A percentile compares a stretch with the other conserved stretches of the same genome.
Evolutionary conservation across 495 filamentous ascomycete species (phyloP).

Genomic region (Podospora sp.): DNA sequence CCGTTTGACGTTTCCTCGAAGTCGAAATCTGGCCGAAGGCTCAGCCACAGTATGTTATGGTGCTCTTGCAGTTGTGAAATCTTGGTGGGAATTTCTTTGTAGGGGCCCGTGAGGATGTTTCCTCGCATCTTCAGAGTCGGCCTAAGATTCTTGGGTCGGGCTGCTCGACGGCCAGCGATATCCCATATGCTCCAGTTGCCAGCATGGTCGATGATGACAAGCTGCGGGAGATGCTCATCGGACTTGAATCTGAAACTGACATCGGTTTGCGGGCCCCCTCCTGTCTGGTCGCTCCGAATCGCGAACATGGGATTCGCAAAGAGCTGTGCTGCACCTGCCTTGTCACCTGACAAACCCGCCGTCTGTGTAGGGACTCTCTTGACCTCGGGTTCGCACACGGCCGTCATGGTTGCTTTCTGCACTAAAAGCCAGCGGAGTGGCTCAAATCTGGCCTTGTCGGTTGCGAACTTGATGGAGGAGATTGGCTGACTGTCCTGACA

Average conservation of each 20-base stretch:
- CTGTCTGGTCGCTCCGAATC: constrained; percentile 56
- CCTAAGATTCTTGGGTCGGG: constrained; percentile 39
- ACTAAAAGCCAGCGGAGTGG: constrained; percentile 63
- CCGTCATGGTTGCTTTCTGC: constrained; percentile 58
- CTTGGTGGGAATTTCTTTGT: constrained; percentile 22
- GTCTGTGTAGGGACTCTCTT: constrained; percentile 24
- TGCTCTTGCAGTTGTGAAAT: neutral
- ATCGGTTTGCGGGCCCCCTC: constrained; percentile 65
- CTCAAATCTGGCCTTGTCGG: constrained; percentile 48
- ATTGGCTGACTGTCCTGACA: constrained; percentile 60
- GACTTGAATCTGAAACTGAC: constrained; percentile 79
- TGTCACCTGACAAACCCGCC: neutral
- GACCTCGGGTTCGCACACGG: constrained; percentile 61
- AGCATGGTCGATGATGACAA: constrained; percentile 71
- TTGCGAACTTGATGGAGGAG: constrained; percentile 66
- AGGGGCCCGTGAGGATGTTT: constrained; percentile 25
- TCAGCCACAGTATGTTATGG: constrained; percentile 30
- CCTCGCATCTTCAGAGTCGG: constrained; percentile 35
- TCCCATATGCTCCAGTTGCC: constrained; percentile 82
- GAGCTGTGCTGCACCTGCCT: constrained; percentile 41
- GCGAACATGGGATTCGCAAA: constrained; percentile 63
- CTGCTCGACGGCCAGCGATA: constrained; percentile 41
- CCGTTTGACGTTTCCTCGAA: neutral
- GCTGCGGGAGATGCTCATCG: constrained; percentile 49
- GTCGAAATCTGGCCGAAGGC: neutral